Evolutionary conservation across 176 grass and related monocot genomes (phyloP).

Genomic region (Eremochloa ophiuroides): DNA sequence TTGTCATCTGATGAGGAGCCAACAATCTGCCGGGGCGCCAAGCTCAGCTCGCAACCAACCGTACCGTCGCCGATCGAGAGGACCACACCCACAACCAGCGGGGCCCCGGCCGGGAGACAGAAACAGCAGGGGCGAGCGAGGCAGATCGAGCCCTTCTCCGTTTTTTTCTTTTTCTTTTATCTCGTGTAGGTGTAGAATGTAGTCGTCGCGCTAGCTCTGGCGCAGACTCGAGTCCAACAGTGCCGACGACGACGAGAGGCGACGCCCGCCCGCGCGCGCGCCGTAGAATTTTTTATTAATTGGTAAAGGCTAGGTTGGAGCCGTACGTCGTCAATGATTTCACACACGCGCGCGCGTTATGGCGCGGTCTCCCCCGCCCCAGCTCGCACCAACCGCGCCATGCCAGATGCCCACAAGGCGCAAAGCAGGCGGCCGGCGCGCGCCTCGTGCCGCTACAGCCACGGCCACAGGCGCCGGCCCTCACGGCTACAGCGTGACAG

Average conservation of each 20-base stretch:
- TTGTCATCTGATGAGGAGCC: constrained; percentile 46
- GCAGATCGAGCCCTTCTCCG: too few relatives aligned
- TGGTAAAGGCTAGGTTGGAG: neutral
- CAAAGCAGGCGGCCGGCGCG: too few relatives aligned
- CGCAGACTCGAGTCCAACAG: constrained; percentile 31
- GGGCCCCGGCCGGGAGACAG: neutral
- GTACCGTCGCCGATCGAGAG: neutral
- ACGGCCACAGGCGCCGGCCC: neutral
- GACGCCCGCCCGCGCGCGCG: neutral
- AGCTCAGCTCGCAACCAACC: constrained; percentile 39
- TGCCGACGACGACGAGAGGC: neutral
- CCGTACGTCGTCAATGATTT: constrained; percentile 31
- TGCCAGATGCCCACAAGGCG: neutral
- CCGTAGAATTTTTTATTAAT: neutral
- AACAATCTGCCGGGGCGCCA: constrained; percentile 45
- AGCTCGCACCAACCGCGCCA: neutral
- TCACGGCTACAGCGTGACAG: too few relatives aligned
- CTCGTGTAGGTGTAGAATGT: too few relatives aligned
- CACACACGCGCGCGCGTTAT: constrained; percentile 12
- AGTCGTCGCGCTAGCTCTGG: neutral
- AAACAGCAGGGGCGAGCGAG: too few relatives aligned
- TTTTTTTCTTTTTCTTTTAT: too few relatives aligned
- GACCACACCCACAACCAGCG: neutral
- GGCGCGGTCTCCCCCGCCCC: neutral
- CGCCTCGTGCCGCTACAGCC: neutral